phyloP scores from a whole-genome alignment of 139 green algal species.

The Eudorina sp. region DNA sequence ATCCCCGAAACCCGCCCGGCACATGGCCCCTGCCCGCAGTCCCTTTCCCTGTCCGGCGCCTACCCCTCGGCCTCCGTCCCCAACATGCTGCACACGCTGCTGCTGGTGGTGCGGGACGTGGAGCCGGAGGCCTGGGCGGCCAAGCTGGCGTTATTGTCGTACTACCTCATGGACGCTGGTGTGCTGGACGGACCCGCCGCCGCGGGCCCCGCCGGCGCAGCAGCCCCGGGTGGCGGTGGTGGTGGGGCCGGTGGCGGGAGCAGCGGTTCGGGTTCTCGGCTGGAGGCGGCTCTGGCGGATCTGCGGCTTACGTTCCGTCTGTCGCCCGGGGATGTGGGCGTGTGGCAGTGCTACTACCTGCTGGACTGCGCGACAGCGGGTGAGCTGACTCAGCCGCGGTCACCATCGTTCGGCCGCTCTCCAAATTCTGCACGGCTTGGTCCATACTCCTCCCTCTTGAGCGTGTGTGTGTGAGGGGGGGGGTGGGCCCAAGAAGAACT shows the following conservation, averaged over 20 bases:
- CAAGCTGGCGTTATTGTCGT: slow-evolving; percentile 72
- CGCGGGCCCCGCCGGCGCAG: background rate
- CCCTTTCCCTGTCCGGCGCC: slow-evolving; percentile 25
- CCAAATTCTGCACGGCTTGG: too few relatives aligned
- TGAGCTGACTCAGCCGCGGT: too few relatives aligned
- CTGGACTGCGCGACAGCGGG: slow-evolving; percentile 35
- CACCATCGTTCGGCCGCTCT: too few relatives aligned
- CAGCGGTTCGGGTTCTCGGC: background rate
- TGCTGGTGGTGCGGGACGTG: slow-evolving; percentile 53
- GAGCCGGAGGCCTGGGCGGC: slow-evolving; percentile 27
- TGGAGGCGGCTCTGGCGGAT: slow-evolving; percentile 4
- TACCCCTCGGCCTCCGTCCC: slow-evolving; percentile 52
- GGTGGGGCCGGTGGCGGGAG: background rate
- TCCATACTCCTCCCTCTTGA: too few relatives aligned
- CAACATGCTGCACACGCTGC: slow-evolving; percentile 55
- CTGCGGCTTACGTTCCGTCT: slow-evolving; percentile 31
- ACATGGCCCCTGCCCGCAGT: background rate
- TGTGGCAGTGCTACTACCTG: slow-evolving; percentile 42
- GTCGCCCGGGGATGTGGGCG: background rate
- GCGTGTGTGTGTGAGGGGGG: too few relatives aligned
- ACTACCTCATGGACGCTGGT: slow-evolving; percentile 69
- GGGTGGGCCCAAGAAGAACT: too few relatives aligned
- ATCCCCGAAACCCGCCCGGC: too few relatives aligned
- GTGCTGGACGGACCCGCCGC: background rate
- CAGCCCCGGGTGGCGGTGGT: background rate